Evolutionary conservation across 805 yeast species (phyloP).

Genomic region (Sporopachydermia quercuum): DNA sequence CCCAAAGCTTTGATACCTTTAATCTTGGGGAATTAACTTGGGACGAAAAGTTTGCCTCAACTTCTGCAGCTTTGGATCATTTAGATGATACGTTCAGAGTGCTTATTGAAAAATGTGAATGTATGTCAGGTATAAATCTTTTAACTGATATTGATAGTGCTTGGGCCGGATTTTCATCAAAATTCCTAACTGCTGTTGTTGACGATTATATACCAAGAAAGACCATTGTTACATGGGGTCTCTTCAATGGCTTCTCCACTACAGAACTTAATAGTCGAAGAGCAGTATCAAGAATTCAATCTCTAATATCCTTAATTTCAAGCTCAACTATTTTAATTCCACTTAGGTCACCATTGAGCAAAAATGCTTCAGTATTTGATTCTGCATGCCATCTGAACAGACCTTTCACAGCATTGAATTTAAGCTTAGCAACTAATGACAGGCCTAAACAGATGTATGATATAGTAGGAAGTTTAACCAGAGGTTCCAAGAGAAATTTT

Average conservation of each 20-base stretch:
- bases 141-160: slow-evolving; percentile 59
- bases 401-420: slow-evolving; percentile 25
- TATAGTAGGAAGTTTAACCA: slow-evolving; percentile 27
- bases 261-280: slow-evolving; percentile 8
- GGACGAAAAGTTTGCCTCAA: neutral
- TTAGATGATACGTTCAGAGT: slow-evolving; percentile 45
- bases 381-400: slow-evolving; percentile 13
- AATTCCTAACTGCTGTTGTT: slow-evolving; percentile 34
- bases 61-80: slow-evolving; percentile 22
- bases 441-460: slow-evolving; percentile 25
- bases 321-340: slow-evolving; percentile 46
- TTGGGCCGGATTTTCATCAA: slow-evolving; percentile 69
- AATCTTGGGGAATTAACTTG: neutral
- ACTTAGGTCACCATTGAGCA: slow-evolving; percentile 18
- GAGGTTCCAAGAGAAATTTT: slow-evolving; percentile 31
- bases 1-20: neutral
- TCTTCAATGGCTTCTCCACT: slow-evolving; percentile 12
- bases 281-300: slow-evolving; percentile 28
- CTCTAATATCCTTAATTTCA: slow-evolving; percentile 29
- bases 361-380: slow-evolving; percentile 3
- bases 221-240: slow-evolving; percentile 32
- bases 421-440: slow-evolving; percentile 16
- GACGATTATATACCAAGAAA: slow-evolving; percentile 56
- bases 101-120: slow-evolving; percentile 62
- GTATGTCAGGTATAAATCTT: slow-evolving; percentile 54